Evolutionary conservation across 805 yeast species (phyloP).

Genomic region (Ogataea pignaliae): DNA sequence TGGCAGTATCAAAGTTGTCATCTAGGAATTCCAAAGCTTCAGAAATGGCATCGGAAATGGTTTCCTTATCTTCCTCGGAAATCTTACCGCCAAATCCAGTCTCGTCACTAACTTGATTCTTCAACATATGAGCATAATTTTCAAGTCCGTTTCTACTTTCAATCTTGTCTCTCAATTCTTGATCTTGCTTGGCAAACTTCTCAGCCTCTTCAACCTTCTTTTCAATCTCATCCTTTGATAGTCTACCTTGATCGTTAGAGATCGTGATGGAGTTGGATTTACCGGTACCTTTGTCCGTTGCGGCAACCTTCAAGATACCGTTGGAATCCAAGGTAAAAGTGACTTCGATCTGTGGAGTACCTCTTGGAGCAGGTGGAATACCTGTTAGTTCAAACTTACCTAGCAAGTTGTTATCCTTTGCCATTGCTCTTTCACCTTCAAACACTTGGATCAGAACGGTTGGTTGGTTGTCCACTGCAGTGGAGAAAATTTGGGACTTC

Average conservation of each 20-base stretch:
- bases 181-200: slow-evolving; percentile 89
- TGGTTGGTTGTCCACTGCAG: slow-evolving; percentile 95
- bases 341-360: slow-evolving; percentile 74
- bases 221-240: slow-evolving; percentile 85
- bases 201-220: slow-evolving; percentile 98
- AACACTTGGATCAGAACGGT: slow-evolving; percentile 75
- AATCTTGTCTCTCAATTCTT: slow-evolving; percentile 73
- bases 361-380: slow-evolving; percentile 74
- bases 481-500: slow-evolving; percentile 92
- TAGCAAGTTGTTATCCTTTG: slow-evolving; percentile 70
- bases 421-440: slow-evolving; percentile 79
- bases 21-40: slow-evolving; percentile 69
- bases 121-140: slow-evolving; percentile 80
- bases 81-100: slow-evolving; percentile 70
- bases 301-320: slow-evolving; percentile 60
- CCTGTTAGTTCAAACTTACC: slow-evolving; percentile 71
- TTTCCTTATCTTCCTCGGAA: slow-evolving; percentile 87
- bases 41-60: slow-evolving; percentile 78
- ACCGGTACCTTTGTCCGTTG: slow-evolving; percentile 51
- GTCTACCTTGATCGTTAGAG: slow-evolving; percentile 47
- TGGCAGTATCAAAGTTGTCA: slow-evolving; percentile 75
- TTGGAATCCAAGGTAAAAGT: slow-evolving; percentile 79
- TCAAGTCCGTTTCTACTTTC: slow-evolving; percentile 86
- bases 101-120: slow-evolving; percentile 53
- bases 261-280: slow-evolving; percentile 48